A percentile compares a stretch with the other conserved stretches of the same genome.
These are phyloP conservation scores for Xylariaceae sp. DNA, from an alignment of 2,329 filamentous ascomycete species.

Conservation along the genomic window DNA sequence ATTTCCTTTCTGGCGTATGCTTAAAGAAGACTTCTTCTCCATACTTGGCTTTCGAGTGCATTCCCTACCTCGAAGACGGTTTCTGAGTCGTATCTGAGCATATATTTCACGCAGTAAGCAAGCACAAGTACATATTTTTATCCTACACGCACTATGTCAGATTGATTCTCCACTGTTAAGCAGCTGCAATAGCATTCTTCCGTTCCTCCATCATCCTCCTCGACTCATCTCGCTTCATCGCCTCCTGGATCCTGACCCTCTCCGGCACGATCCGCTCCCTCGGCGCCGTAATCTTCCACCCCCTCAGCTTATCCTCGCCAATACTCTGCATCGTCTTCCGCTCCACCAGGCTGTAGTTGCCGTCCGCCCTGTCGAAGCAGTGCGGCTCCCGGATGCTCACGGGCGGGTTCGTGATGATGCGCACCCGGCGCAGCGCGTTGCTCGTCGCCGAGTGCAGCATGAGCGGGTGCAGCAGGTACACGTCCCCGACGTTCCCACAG, in stretches of 20 bases:
- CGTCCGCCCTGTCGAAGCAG: conserved; percentile 50
- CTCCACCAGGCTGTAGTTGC: conserved; percentile 59
- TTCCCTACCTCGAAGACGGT: no score
- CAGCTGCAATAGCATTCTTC: conserved; percentile 22
- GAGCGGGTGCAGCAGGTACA: conserved; percentile 61
- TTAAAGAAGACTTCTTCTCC: no score
- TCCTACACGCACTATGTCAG: no score
- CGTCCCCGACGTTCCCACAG: conserved; percentile 56
- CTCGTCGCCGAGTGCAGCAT: conserved; percentile 61
- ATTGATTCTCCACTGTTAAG: conserved; percentile 15
- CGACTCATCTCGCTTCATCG: conserved; percentile 54
- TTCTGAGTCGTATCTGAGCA: neutral
- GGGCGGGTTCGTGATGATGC: conserved; percentile 62
- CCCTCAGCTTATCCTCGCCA: conserved; percentile 48
- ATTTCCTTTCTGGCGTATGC: no score
- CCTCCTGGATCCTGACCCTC: conserved; percentile 49
- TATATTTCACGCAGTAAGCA: neutral
- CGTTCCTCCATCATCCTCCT: conserved; percentile 47
- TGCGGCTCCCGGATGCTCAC: conserved; percentile 56
- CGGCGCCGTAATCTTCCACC: conserved; percentile 54
- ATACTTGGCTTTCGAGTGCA: no score
- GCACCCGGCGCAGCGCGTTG: conserved; percentile 47
- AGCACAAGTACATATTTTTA: neutral
- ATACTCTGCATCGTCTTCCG: conserved; percentile 54
- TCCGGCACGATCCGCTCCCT: conserved; percentile 55